Evolutionary conservation across 805 yeast species (phyloP).

Genomic region (Metschnikowia bowlesiae): DNA sequence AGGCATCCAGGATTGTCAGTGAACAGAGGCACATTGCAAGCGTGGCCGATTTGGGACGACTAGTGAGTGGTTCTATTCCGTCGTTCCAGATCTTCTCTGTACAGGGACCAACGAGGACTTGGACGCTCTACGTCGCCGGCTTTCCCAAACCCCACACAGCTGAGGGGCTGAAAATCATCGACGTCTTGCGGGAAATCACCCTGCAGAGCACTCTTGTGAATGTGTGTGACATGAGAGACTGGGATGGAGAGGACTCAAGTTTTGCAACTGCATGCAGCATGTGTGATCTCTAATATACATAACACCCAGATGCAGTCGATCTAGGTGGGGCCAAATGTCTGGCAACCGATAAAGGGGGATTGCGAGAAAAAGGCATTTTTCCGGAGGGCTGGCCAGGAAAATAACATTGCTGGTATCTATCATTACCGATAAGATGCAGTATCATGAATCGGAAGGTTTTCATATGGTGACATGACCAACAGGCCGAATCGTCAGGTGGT

Average conservation of each 20-base stretch:
- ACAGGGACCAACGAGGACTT: background rate
- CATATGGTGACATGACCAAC: no score
- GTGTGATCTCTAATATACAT: background rate
- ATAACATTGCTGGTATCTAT: no score
- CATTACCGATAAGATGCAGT: background rate
- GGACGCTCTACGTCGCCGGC: background rate
- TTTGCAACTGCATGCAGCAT: background rate
- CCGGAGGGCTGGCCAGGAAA: no score
- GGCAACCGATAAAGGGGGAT: background rate
- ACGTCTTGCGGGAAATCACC: background rate
- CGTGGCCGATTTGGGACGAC: background rate
- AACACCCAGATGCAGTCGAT: no score
- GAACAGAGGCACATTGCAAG: background rate
- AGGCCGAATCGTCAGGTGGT: constrained; percentile 19
- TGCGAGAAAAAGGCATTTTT: no score
- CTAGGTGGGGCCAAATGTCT: background rate
- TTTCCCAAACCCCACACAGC: background rate
- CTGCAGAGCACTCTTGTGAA: background rate
- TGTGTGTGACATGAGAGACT: constrained; percentile 1
- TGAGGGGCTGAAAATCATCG: background rate
- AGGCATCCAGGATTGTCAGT: background rate
- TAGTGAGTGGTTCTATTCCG: background rate
- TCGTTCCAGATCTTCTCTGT: background rate
- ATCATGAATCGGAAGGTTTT: no score
- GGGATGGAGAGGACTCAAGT: background rate